Base-by-base conservation (phyloP, 2,329 filamentous ascomycete species). In the Fusarium concolor region DNA sequence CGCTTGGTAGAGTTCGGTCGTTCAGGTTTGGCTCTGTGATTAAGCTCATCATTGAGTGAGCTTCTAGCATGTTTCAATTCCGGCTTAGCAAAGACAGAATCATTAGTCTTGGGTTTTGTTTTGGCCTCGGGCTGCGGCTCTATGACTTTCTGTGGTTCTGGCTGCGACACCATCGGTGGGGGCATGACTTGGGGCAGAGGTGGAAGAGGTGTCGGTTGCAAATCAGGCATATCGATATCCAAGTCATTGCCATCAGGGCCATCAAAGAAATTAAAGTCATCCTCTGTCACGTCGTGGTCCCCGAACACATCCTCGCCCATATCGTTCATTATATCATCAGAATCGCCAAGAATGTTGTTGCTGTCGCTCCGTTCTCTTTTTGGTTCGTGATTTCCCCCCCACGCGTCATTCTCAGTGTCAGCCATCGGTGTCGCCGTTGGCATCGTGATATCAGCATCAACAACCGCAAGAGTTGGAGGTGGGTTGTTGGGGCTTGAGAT, bases 191-290 rank as follows among this genome's bases (percentile, higher is more conserved):
- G 71, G 47, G 52, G 56, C 14, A 46, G 65, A 57, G 56, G 59
- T 9, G 52, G 56, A 31, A 56, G 43, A 24, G 58, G 41, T 29
- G 46, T 44, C 38, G 62, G 37, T 15, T 71, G 67, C 14, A 73
- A 31, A 51, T 74, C 74, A 15, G 56, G 64, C 70, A 79, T 75
- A 2, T 75, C 52, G 20, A 76, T 70, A 22, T 80, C 79, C 39
- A 84, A 59, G 41, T 80, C 80, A 24, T 79, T 76, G 12, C 77
- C 79, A 4, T 76, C 81, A 5, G 85, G 82, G 26, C 85, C 79
- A 71, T 95, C 92, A 70, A 95, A 95, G 77, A 94, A 95, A 75
- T 87, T 92, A 76, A 95, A 95, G 74, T 96, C 92, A 8, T 89
- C 92, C 70, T 96, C 92, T 2, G 90, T 94, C n/a, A 95, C 84